Evolutionary conservation across 2,329 filamentous ascomycete species (phyloP), one percentile per base, ranked within the genome.

Genomic region (Tolypocladium nubicola): DNA sequence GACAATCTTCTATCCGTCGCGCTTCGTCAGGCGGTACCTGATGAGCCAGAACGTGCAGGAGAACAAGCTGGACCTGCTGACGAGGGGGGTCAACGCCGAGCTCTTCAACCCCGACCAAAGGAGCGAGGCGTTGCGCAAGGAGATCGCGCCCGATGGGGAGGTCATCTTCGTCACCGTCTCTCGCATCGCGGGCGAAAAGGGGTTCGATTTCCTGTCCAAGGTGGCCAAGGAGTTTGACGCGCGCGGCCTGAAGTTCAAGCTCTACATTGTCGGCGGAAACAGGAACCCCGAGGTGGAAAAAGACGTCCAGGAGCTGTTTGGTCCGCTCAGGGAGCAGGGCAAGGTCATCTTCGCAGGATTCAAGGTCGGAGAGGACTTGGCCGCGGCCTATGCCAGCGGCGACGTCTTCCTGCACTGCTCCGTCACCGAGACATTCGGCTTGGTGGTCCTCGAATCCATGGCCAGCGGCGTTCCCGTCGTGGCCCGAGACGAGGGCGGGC

Each of bases 331-430:
- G 13, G 68, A 69, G 5, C 70, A 74, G 52, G 76, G 81, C 38
- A 80, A 78, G 54, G 84, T 88, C 41, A 64, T 83, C n/a, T 89
- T 89, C 67, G 81, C 84, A 0, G 85, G 86, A 0, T 85, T 88
- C 71, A 76, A 82, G 61, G 77, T 80, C 0, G 85, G 85, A 13
- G 76, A 77, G 54, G 76, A 78, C 2, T 75, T 89, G 10, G 85
- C 84, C n/a, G 73, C 76, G n/a, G 80, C 82, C 11, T 89, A 88
- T 62, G 85, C 86, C 2, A 82, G 81, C 4, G 85, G 81, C 0
- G 85, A 89, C 65, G 62, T 89, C n/a, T 88, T 89, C 65, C 70
- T 89, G 16, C 85, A 89, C 70, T 87, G 84, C 70, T 88, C 83
- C 26, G 75, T 88, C 58, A 88, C 85, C 0, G 86, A 89, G 69